Base-by-base conservation (phyloP, 1,284 basidiomycete genomes). In the Trametes hirsuta region DNA sequence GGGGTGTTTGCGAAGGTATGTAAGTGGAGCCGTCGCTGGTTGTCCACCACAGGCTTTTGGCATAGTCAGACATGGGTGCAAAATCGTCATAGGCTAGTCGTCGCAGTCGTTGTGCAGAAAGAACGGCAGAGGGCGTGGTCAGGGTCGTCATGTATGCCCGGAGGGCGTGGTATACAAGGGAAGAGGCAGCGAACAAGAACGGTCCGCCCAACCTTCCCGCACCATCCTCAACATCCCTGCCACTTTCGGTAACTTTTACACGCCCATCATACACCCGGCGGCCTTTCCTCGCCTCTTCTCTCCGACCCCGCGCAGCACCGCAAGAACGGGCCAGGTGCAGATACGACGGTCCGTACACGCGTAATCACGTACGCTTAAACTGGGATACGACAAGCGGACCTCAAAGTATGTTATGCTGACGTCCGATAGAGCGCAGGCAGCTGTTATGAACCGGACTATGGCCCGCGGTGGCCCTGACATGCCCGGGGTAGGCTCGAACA, bases 61-160 rank as follows among this genome's bases (percentile, higher is more conserved):
- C 39, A 35, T 52, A 42, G 34, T 40, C 21, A 25, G 53, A 49
- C 58, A 60, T 55, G 45, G 51, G 35, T 30, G 25, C 39, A 56
- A 51, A 59, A 59, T 57, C 42, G 55, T 69, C 68, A 63, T 68
- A 47, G 56, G 59, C 53, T 63, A 60, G 62, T 72, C 69, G 71
- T 72, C 42, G 58, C 53, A 57, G 65, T 69, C 67, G 68, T 71
- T 58, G 60, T 51, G 66, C 61, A 55, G 62, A 69, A 70, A 46
- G 69, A 72, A 62, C 59, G 69, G 66, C 65, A 46, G 64, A 40
- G 30, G 58, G 24, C 36, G 65, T 63, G 47, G 61, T 41, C 58
- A 42, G 44, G 47, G 61, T 59, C 49, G 62, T 68, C 71, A 72
- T 72, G 70, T 61, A 65, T 53, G 62, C 66, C 69, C 66, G 21